Conservation (phyloP, 768 basidiomycete species). For the Coprinopsis strossmayeri region DNA sequence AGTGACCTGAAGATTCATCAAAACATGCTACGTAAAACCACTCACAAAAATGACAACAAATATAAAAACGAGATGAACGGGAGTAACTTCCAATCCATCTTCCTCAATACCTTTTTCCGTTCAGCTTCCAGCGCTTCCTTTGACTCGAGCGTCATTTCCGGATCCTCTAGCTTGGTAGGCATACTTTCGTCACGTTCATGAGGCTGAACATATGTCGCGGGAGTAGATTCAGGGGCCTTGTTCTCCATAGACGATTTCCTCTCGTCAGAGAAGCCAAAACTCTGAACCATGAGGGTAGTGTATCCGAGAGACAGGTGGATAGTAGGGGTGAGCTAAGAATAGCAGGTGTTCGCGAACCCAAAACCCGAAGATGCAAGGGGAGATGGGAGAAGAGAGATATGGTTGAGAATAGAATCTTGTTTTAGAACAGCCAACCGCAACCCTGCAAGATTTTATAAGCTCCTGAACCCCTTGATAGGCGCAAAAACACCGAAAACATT, state of each 20-base stretch:
- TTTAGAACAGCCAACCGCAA: too few species aligned
- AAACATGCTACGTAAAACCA: slow-evolving; percentile 8
- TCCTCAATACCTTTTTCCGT: slow-evolving; percentile 27
- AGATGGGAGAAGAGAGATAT: neutral
- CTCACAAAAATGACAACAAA: slow-evolving; percentile 41
- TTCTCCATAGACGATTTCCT: neutral
- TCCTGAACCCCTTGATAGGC: too few species aligned
- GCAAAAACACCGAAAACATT: too few species aligned
- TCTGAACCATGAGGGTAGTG: neutral
- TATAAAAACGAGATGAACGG: slow-evolving; percentile 39
- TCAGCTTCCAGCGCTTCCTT: slow-evolving; percentile 14
- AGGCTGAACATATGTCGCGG: neutral
- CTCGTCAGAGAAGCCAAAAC: neutral
- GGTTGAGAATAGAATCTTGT: neutral
- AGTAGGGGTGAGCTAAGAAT: too few species aligned
- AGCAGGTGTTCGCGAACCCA: neutral
- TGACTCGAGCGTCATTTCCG: neutral
- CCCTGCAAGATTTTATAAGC: too few species aligned
- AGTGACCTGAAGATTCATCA: neutral
- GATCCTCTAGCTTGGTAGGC: neutral
- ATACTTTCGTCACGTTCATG: too few species aligned
- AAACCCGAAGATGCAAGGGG: neutral
- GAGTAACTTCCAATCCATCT: slow-evolving; percentile 37
- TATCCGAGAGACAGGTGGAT: too few species aligned
- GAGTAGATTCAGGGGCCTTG: neutral